Percentiles rank a stretch among this genome's conserved stretches.
Conservation (phyloP, 768 basidiomycete species). For the Mycena chlorophos region DNA sequence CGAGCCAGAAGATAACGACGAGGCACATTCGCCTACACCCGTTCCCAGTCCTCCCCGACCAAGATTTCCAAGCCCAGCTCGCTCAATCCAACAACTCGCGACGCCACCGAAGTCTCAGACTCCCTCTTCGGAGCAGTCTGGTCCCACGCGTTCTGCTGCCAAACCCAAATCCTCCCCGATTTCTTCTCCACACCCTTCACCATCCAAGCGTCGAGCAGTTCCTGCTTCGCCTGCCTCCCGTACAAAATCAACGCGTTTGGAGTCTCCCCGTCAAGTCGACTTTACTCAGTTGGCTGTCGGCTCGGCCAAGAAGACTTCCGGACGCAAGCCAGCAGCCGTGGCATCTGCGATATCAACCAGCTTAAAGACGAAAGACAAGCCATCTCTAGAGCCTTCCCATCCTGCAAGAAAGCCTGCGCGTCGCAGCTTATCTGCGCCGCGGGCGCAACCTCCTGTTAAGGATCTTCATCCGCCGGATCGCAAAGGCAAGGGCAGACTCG, state of each 20-base stretch:
- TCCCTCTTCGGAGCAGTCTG: constrained; percentile 24
- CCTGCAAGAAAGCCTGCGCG: background rate
- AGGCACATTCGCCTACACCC: background rate
- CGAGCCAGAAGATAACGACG: background rate
- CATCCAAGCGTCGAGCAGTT: background rate
- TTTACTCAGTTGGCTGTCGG: background rate
- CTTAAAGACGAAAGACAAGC: background rate
- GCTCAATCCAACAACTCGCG: constrained; percentile 37
- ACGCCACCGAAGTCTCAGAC: constrained; percentile 43
- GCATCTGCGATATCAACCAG: background rate
- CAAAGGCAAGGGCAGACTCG: constrained; percentile 22
- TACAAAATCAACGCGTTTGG: background rate
- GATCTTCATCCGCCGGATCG: background rate
- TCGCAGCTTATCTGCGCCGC: background rate
- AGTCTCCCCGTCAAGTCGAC: background rate
- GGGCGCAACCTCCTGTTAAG: background rate
- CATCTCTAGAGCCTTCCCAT: background rate
- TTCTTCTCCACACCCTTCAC: background rate
- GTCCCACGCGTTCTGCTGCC: constrained; percentile 17
- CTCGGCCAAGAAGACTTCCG: background rate
- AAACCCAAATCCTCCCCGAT: constrained; percentile 26
- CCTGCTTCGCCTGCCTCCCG: background rate
- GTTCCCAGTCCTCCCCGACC: background rate
- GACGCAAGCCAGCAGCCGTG: background rate
- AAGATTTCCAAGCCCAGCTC: constrained; percentile 5